Conservation (phyloP, 805 yeast species). For the Jamesozyma hellenica region DNA sequence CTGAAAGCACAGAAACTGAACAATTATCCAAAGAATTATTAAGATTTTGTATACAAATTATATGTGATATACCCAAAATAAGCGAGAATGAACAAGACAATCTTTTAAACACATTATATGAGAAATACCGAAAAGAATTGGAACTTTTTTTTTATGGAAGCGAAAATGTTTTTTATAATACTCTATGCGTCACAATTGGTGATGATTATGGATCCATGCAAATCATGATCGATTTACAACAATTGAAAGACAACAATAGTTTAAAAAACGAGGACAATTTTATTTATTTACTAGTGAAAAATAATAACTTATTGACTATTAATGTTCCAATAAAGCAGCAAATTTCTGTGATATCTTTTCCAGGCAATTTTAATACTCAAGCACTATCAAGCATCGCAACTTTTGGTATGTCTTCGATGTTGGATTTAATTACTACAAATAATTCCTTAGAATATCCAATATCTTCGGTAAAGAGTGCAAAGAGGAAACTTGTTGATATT, state of each 20-base stretch:
- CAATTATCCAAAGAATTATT: no score
- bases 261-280: background rate
- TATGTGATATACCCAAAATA: no score
- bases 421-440: conserved; percentile 37
- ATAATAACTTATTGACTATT: conserved; percentile 26
- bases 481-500: conserved; percentile 58
- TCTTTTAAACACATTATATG: background rate
- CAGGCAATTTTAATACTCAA: conserved; percentile 32
- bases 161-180: background rate
- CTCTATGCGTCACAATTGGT: background rate
- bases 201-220: background rate
- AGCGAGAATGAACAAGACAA: no score
- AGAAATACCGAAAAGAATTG: background rate
- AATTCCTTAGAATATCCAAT: conserved; percentile 11
- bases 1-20: no score
- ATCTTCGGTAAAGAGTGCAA: conserved; percentile 37
- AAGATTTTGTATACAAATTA: no score
- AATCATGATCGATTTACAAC: background rate
- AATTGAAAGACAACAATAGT: background rate
- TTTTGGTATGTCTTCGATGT: conserved; percentile 58
- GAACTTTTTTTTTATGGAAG: background rate
- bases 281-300: conserved; percentile 34
- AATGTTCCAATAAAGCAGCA: conserved; percentile 25
- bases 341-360: conserved; percentile 30
- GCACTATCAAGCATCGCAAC: conserved; percentile 49